Conservation (phyloP, 148 eudicot species). For the Rheum nobile region DNA sequence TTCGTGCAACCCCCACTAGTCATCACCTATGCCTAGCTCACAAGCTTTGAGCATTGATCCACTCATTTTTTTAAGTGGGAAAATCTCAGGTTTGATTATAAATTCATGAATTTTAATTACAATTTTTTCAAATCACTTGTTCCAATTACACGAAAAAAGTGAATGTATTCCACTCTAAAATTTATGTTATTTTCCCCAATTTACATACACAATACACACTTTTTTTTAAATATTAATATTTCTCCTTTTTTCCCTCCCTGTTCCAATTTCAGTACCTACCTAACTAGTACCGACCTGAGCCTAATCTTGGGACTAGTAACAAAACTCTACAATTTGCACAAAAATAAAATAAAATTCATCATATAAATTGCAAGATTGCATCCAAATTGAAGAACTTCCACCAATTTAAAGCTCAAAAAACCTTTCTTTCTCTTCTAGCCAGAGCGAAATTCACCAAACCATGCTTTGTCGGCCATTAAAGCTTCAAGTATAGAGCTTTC, state of each 20-base stretch:
- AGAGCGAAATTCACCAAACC: constrained; percentile 12
- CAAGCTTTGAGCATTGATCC: not conserved
- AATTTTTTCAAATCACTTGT: not conserved
- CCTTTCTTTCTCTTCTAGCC: not conserved
- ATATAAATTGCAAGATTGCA: constrained; percentile 2
- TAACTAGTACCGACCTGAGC: constrained; percentile 1
- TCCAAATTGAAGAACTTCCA: constrained; percentile 5
- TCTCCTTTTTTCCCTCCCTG: not conserved
- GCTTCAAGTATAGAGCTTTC: constrained; percentile 14
- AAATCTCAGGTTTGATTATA: not conserved
- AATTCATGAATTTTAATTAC: not conserved
- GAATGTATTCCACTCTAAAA: not conserved
- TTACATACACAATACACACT: not conserved
- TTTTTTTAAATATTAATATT: not conserved
- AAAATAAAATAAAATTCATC: not conserved
- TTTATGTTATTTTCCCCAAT: not conserved
- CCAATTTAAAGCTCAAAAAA: not conserved
- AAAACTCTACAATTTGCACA: not conserved
- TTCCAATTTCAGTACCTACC: not conserved
- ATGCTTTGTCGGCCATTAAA: constrained; percentile 63
- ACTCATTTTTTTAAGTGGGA: no score
- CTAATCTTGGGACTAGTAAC: not conserved
- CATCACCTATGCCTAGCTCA: not conserved
- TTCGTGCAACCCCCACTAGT: not conserved
- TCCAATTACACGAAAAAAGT: not conserved